phyloP scores from a whole-genome alignment of 768 basidiomycete species.

The Cubamyces sp. region DNA sequence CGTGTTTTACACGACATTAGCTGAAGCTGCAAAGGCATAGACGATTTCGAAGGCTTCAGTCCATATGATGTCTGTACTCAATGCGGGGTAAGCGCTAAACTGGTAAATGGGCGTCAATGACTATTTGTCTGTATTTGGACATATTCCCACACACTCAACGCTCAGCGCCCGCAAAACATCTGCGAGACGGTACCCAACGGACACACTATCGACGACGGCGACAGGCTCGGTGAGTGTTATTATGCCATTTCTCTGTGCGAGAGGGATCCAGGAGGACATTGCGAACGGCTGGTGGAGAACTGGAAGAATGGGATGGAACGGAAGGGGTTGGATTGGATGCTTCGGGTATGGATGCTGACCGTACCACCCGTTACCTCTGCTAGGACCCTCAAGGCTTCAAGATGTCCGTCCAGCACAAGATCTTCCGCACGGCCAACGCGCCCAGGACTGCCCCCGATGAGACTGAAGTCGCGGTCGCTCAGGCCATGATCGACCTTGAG shows the following conservation, averaged over 20 bases:
- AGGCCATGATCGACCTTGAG: slow-evolving; percentile 96
- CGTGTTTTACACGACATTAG: too few species aligned
- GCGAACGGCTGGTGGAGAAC: slow-evolving; percentile 15
- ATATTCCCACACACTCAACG: slow-evolving; percentile 21
- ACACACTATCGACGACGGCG: slow-evolving; percentile 52
- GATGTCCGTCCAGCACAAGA: slow-evolving; percentile 87
- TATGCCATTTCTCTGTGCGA: slow-evolving; percentile 33
- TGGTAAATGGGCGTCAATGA: not conserved
- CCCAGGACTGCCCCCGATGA: slow-evolving; percentile 88
- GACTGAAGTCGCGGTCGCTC: slow-evolving; percentile 88
- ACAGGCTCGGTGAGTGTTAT: slow-evolving; percentile 69
- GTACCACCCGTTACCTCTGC: slow-evolving; percentile 2
- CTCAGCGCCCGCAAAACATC: slow-evolving; percentile 20
- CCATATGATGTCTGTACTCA: too few species aligned
- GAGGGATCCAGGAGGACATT: slow-evolving; percentile 12
- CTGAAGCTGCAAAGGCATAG: not conserved
- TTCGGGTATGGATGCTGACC: slow-evolving; percentile 49
- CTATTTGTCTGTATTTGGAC: slow-evolving; percentile 4
- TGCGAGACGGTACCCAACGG: slow-evolving; percentile 27
- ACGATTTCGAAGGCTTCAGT: too few species aligned
- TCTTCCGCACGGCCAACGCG: slow-evolving; percentile 95
- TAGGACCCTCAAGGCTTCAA: slow-evolving; percentile 41
- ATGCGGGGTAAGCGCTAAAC: too few species aligned
- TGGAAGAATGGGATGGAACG: slow-evolving; percentile 28
- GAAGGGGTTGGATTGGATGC: slow-evolving; percentile 61